A percentile compares a stretch with the other conserved stretches of the same genome.
These are phyloP conservation scores for Daedaleopsis nitida DNA, from an alignment of 768 basidiomycete species.

Conservation along the genomic window DNA sequence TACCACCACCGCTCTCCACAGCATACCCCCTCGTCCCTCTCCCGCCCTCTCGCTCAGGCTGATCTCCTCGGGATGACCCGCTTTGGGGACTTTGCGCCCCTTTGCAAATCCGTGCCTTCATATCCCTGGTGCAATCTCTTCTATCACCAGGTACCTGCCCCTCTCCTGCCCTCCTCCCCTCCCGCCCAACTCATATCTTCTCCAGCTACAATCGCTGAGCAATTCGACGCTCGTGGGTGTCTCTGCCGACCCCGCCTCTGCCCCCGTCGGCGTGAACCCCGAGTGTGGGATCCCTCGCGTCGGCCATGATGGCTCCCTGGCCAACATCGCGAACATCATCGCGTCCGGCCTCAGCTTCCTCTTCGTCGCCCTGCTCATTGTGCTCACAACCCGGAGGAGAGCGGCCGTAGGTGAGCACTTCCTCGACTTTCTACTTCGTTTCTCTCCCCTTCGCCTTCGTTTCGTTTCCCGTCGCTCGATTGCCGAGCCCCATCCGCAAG, in stretches of 20 bases:
- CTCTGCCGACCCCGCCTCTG: slow-evolving; percentile 42
- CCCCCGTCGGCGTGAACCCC: not conserved
- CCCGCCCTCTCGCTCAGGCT: too few species aligned
- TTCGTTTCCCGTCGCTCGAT: not conserved
- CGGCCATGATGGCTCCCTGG: slow-evolving; percentile 72
- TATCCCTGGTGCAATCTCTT: slow-evolving; percentile 96
- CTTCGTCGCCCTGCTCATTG: slow-evolving; percentile 57
- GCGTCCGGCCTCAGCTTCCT: slow-evolving; percentile 64
- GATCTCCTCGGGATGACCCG: slow-evolving; percentile 43
- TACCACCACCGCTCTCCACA: too few species aligned
- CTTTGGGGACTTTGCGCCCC: slow-evolving; percentile 73
- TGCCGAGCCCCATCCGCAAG: too few species aligned
- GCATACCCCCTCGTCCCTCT: too few species aligned
- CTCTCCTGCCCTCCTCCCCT: slow-evolving; percentile 17
- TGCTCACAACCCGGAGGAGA: slow-evolving; percentile 61
- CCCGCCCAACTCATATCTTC: slow-evolving; percentile 16
- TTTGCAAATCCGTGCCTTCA: slow-evolving; percentile 71
- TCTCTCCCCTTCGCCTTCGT: not conserved
- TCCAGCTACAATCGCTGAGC: slow-evolving; percentile 35
- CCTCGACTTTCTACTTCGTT: not conserved
- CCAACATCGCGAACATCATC: slow-evolving; percentile 57
- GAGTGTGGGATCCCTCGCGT: not conserved
- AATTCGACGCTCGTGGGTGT: slow-evolving; percentile 38
- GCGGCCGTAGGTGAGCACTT: slow-evolving; percentile 79
- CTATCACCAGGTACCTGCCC: slow-evolving; percentile 72